Evolutionary conservation across 2,329 filamentous ascomycete genomes (phyloP).

Genomic region (Didymella segeticola): DNA sequence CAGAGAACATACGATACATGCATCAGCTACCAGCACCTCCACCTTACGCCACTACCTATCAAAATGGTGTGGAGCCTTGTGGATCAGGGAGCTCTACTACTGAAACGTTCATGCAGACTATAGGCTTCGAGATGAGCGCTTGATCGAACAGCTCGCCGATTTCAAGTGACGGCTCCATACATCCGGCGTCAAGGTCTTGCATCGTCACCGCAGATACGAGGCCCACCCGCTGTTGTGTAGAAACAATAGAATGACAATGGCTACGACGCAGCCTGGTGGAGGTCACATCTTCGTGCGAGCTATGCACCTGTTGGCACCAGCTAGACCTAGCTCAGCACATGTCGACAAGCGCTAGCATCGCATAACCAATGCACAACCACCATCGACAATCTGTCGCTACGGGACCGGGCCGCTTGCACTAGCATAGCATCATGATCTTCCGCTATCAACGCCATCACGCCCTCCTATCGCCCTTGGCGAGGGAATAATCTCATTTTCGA

Average conservation of each 20-base stretch:
- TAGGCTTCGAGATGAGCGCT: constrained; percentile 1
- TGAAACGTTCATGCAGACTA: constrained; percentile 11
- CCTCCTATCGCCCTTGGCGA: neutral
- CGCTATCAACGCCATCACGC: neutral
- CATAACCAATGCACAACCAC: neutral
- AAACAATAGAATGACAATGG: neutral
- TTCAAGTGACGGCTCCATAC: neutral
- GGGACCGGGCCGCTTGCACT: constrained; percentile 1
- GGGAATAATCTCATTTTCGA: neutral
- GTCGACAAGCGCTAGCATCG: neutral
- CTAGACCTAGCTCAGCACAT: neutral
- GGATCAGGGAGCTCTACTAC: neutral
- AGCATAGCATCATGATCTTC: neutral
- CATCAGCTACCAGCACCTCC: constrained; percentile 2
- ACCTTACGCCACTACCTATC: constrained; percentile 5
- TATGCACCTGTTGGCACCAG: too few species aligned
- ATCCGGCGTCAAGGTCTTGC: neutral
- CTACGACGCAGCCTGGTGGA: neutral
- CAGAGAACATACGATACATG: constrained; percentile 14
- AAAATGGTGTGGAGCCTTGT: neutral
- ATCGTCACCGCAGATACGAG: constrained; percentile 3
- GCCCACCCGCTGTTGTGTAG: neutral
- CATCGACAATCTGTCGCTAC: neutral
- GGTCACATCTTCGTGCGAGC: neutral
- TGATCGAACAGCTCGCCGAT: neutral